phyloP scores from a whole-genome alignment of 2,329 filamentous ascomycete genomes.

The Penicillium frequentans region DNA sequence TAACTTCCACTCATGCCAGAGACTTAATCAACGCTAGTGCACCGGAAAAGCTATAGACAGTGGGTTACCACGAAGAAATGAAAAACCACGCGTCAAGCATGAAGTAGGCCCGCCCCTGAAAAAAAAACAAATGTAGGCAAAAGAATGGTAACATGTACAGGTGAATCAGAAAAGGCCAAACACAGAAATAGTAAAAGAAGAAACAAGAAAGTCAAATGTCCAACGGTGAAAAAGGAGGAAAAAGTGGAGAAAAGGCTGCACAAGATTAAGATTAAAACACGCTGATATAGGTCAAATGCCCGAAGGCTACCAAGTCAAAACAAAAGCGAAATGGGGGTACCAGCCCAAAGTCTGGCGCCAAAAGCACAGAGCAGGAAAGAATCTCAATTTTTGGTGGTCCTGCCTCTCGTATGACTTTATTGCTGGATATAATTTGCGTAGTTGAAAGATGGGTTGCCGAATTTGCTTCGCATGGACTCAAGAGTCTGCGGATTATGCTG shows the following conservation, averaged over 20 bases:
- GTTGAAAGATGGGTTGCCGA: slow-evolving; percentile 29
- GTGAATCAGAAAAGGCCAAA: background rate
- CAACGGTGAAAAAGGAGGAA: background rate
- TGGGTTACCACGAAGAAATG: background rate
- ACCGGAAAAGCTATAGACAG: background rate
- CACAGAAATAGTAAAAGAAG: slow-evolving; percentile 1
- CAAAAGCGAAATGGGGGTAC: background rate
- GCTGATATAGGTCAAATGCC: slow-evolving; percentile 16
- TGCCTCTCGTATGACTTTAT: slow-evolving; percentile 17
- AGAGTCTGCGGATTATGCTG: slow-evolving; percentile 20
- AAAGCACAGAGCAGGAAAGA: background rate
- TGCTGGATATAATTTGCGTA: slow-evolving; percentile 30
- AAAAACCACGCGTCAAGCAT: background rate
- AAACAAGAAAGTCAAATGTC: background rate
- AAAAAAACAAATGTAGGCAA: background rate
- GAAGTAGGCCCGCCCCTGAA: background rate
- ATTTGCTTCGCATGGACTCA: slow-evolving; percentile 29
- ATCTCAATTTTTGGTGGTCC: slow-evolving; percentile 6
- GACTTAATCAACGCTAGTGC: slow-evolving; percentile 1
- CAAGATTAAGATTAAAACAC: slow-evolving; percentile 24
- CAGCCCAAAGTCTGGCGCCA: background rate
- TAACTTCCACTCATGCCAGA: slow-evolving; percentile 6
- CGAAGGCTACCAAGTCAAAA: slow-evolving; percentile 4
- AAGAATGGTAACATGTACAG: background rate
- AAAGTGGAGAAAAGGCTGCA: slow-evolving; percentile 12